phyloP scores from a whole-genome alignment of 768 basidiomycete genomes.

The Suillus subalutaceus region DNA sequence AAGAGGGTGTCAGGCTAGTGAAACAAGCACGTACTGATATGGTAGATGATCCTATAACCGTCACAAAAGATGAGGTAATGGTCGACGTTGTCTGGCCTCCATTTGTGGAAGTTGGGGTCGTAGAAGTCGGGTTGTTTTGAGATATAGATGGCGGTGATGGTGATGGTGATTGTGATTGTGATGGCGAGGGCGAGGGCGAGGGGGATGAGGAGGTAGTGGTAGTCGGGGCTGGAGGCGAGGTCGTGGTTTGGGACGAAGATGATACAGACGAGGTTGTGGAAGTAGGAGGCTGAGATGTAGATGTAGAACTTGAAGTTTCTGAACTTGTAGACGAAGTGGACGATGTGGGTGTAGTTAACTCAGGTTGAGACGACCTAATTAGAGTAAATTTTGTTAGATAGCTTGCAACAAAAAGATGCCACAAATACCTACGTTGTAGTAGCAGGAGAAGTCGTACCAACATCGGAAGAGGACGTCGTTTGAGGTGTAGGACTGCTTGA shows the following conservation, averaged over 20 bases:
- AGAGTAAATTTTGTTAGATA: background rate
- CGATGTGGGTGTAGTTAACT: background rate
- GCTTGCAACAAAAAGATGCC: background rate
- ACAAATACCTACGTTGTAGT: slow-evolving; percentile 20
- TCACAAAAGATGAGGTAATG: slow-evolving; percentile 25
- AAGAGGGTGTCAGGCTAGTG: background rate
- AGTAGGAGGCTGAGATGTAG: slow-evolving; percentile 3
- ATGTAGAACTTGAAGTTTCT: background rate
- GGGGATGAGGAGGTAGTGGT: background rate
- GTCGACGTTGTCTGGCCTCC: background rate
- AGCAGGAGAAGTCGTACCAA: slow-evolving; percentile 12
- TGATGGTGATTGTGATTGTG: background rate
- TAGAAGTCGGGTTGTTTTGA: slow-evolving; percentile 2
- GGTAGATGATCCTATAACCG: slow-evolving; percentile 18
- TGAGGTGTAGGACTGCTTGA: slow-evolving; percentile 6
- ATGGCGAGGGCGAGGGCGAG: background rate
- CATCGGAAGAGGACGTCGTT: background rate
- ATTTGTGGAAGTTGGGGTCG: slow-evolving; percentile 13
- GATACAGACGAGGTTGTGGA: background rate
- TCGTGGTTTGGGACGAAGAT: slow-evolving; percentile 1
- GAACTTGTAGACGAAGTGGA: background rate
- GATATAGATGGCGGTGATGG: background rate
- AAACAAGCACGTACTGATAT: slow-evolving; percentile 20
- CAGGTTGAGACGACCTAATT: background rate
- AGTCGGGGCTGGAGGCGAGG: background rate